phyloP scores from a whole-genome alignment of 2,329 filamentous ascomycete species.

The Clonostachys chloroleuca region DNA sequence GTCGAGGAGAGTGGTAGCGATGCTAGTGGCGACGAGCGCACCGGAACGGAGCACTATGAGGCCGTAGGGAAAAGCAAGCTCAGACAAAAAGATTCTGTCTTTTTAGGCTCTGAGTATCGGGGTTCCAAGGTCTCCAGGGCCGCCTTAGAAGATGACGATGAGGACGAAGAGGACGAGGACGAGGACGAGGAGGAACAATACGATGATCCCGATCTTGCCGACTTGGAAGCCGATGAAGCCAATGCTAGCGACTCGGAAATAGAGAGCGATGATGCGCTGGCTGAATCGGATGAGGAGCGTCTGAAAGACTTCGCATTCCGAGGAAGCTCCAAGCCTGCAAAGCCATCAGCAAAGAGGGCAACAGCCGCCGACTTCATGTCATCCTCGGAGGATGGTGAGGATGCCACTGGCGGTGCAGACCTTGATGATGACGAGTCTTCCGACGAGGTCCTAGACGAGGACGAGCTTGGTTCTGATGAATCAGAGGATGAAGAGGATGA shows the following conservation, averaged over 20 bases:
- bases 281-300: conserved; percentile 77
- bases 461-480: conserved; percentile 23
- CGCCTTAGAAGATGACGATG: conserved; percentile 55
- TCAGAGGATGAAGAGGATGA: conserved; percentile 22
- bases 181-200: conserved; percentile 37
- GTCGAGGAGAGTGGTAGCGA: conserved; percentile 49
- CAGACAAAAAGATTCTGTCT: conserved; percentile 63
- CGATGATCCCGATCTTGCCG: conserved; percentile 50
- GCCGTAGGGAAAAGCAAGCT: conserved; percentile 81
- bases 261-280: conserved; percentile 67
- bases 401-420: conserved; percentile 17
- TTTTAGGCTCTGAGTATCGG: conserved; percentile 75
- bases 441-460: conserved; percentile 25
- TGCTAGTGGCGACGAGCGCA: conserved; percentile 41
- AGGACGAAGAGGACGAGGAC: conserved; percentile 43
- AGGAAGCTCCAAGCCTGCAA: conserved; percentile 48
- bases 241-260: conserved; percentile 56
- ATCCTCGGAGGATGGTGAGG: conserved; percentile 32
- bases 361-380: conserved; percentile 56
- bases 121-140: conserved; percentile 72
- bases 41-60: conserved; percentile 83
- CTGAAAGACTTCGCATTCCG: conserved; percentile 70
- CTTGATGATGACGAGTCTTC: conserved; percentile 21
- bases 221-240: conserved; percentile 47
- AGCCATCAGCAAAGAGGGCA: conserved; percentile 28